A percentile compares a stretch with the other conserved stretches of the same genome.
These are phyloP conservation scores for Ilex asprella DNA, from an alignment of 257 asterid genomes.

Conservation along the genomic window DNA sequence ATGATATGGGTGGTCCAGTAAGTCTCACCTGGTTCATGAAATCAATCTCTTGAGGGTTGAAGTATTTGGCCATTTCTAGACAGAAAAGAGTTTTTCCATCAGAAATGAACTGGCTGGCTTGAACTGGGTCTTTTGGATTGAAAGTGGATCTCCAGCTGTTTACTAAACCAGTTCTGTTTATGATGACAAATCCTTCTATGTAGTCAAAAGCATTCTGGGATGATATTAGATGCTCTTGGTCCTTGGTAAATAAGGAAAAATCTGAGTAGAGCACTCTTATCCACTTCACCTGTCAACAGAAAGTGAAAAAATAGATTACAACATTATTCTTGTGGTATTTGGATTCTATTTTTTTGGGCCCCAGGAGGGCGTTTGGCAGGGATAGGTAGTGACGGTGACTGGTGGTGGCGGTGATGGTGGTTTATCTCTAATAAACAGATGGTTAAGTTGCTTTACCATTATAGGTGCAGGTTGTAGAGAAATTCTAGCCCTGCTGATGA, in stretches of 20 bases:
- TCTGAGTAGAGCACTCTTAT: constrained; percentile 75
- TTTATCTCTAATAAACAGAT: too few species aligned
- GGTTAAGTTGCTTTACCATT: not conserved
- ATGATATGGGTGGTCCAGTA: not conserved
- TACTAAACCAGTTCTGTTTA: constrained; percentile 68
- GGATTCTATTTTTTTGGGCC: too few species aligned
- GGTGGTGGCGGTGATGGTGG: not conserved
- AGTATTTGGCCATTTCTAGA: constrained; percentile 80
- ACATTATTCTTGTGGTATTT: too few species aligned
- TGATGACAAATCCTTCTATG: constrained; percentile 72
- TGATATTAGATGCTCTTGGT: constrained; percentile 76
- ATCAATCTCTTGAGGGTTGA: constrained; percentile 41
- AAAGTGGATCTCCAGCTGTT: constrained; percentile 88
- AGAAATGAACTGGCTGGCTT: constrained; percentile 59
- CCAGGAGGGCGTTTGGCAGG: too few species aligned
- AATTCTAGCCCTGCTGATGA: constrained; percentile 72
- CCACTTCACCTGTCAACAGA: constrained; percentile 74
- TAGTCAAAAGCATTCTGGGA: constrained; percentile 56
- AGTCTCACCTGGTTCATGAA: constrained; percentile 39
- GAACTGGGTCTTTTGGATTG: constrained; percentile 68
- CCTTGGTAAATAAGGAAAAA: constrained; percentile 51
- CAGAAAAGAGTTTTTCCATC: constrained; percentile 77
- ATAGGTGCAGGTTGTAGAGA: constrained; percentile 33
- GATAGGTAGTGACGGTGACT: too few species aligned
- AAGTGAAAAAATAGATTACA: not conserved